These are phyloP conservation scores for Mycena alexandri DNA, from an alignment of 768 basidiomycete species.

Conservation along the genomic window DNA sequence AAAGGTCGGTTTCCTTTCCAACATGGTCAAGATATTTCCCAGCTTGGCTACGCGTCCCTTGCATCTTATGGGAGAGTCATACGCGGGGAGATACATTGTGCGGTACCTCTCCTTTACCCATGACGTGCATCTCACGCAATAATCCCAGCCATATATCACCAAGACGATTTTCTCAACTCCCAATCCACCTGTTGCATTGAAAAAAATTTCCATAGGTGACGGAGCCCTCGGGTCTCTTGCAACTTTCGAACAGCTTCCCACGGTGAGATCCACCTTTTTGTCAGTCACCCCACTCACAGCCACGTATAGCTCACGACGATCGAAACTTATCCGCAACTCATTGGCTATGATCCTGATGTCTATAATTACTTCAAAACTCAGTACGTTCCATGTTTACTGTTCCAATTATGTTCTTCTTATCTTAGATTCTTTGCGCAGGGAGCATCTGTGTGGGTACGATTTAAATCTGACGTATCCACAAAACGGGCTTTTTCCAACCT, in stretches of 20 bases:
- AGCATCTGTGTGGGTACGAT: constrained; percentile 72
- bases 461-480: constrained; percentile 79
- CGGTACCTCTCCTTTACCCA: neutral
- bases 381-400: constrained; percentile 55
- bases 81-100: constrained; percentile 61
- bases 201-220: constrained; percentile 79
- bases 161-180: constrained; percentile 74
- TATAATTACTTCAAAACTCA: constrained; percentile 77
- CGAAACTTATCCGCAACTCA: constrained; percentile 83
- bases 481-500: constrained; percentile 60
- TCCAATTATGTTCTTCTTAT: neutral
- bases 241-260: constrained; percentile 65
- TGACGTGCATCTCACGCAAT: too few species aligned
- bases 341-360: constrained; percentile 75
- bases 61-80: constrained; percentile 78
- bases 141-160: constrained; percentile 75
- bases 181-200: constrained; percentile 74
- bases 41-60: constrained; percentile 75
- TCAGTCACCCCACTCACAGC: neutral
- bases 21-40: constrained; percentile 82
- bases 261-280: constrained; percentile 53
- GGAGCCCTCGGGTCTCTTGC: constrained; percentile 65
- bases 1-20: constrained; percentile 78
- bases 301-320: constrained; percentile 62
- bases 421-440: constrained; percentile 48